Base-by-base conservation (phyloP, 2,329 filamentous ascomycete genomes). In the Diaporthe vexans region DNA sequence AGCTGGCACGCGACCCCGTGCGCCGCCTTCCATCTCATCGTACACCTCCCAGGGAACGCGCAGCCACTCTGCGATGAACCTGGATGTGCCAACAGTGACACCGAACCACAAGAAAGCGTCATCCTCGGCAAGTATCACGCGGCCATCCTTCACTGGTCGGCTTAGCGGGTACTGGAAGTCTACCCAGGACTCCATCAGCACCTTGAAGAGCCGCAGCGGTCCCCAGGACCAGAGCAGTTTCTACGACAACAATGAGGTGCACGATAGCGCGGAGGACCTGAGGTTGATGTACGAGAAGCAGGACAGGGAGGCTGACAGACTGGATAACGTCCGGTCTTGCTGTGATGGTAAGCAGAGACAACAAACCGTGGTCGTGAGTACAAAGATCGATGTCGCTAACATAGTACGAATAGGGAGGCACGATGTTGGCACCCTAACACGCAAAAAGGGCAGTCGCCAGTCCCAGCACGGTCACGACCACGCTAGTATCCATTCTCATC, bases 261-360 rank as follows among this genome's bases (percentile, higher is more conserved):
- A 93, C 77, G 94, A 96, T 81, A 95, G 93, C 79, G 94, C 94
- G 4, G 95, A 98, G 82, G 95, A 98, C 81, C 82, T 98, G 73
- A 88, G 94, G 73, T 89, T 92, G 77, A 91, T 95, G 77, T 94
- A 96, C 79, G 94, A 96, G 84, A 88, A 90, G 76, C 92, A 95
- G 81, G 93, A 96, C 79, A 87, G 91, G 71, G 94, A 95, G 78
- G 88, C 92, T 35, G 94, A 95, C 81, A 89, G 92, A 76, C 88
- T 98, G 79, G 96, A 98, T 87, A 98, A 99, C 82, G 97, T 99
- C 77, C 90, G 97, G 81, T 95, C 96, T 75, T 99, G 97, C 86
- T 99, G 97, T 84, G 97, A 98, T 89, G 97, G 95, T 96, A 89
- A 90, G 93, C 57, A 52, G 21, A 68, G 46, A 15, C 29, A 51